Base-by-base conservation (phyloP, 805 yeast genomes). In the Candida alai region DNA sequence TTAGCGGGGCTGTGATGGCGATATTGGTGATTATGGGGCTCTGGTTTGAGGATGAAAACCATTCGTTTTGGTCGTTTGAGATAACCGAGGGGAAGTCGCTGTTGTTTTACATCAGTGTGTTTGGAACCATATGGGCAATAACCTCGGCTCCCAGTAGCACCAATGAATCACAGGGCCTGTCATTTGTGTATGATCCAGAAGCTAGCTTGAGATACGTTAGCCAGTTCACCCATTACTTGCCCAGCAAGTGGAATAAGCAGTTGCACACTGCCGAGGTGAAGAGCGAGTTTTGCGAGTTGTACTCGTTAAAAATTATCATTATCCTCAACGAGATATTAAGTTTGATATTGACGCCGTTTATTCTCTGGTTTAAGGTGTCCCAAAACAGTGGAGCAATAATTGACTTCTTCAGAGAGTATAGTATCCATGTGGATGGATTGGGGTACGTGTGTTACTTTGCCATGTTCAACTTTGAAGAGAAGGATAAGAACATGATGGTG, bases 371-470 rank as follows among this genome's bases (percentile, higher is more conserved):
- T 51, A 76, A 86, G 13, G 64, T 93, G 18, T 87, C 96, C 3
- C 71, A 72, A 32, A 71, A 78, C 17, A 67, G 90, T 10, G 89
- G 84, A 19, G 69, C 76, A 18, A 83, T 93, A 28, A 75, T 93
- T 20, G 97, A 93, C 52, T 93, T 93, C 51, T 86, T 90, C 56
- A 65, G 97, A 36, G 97, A 90, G 39, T 82, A 76, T 45, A 80
- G 95, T 9, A 80, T 88, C 9, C 93, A 90, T 54, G 86, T 89
- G 30, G 97, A 89, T 61, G 97, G 96, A 0, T 65, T 93, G 25
- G 99, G 98, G 0, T 83, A 89, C 51, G 95, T 93, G 24, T 90
- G 97, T 52, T 80, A 86, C 19, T 87, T 81, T 68, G 97, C 97
- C 2, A 85, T 86, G 80, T 93, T 93, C 60, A 82, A 86, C 45